Evolutionary conservation across 495 filamentous ascomycete genomes (phyloP).

Genomic region (Pseudevernia furfuracea): DNA sequence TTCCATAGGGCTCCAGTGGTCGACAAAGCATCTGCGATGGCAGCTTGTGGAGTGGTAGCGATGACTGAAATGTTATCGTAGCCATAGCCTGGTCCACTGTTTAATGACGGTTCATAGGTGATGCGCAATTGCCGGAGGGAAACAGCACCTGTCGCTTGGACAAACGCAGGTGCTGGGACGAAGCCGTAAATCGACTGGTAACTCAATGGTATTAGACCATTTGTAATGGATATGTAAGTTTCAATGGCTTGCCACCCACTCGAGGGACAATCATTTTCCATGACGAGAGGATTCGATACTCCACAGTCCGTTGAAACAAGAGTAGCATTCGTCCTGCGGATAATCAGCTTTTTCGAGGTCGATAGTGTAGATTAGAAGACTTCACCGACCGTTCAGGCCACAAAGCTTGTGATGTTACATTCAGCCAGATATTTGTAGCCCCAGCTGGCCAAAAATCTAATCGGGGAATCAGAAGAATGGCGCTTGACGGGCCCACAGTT

Average conservation of each 20-base stretch:
- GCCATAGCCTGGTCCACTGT: not conserved
- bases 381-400: conserved; percentile 12
- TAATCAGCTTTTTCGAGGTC: not conserved
- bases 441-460: conserved; percentile 26
- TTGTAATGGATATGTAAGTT: not conserved
- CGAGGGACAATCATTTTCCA: conserved; percentile 4
- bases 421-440: conserved; percentile 27
- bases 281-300: not conserved
- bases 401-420: conserved; percentile 22
- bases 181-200: not conserved
- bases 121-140: conserved; percentile 14
- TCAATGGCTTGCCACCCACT: conserved; percentile 14
- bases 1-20: conserved; percentile 10
- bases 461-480: conserved; percentile 23
- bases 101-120: not conserved
- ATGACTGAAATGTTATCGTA: not conserved
- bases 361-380: not conserved
- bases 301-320: not conserved
- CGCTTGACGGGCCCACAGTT: conserved; percentile 26
- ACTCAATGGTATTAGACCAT: not conserved
- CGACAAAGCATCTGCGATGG: conserved; percentile 15
- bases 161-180: not conserved
- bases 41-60: conserved; percentile 14
- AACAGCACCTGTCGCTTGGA: conserved; percentile 3
- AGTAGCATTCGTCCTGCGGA: not conserved